Conservation (phyloP, 805 yeast species). For the Spencermartinsiella europaea region DNA sequence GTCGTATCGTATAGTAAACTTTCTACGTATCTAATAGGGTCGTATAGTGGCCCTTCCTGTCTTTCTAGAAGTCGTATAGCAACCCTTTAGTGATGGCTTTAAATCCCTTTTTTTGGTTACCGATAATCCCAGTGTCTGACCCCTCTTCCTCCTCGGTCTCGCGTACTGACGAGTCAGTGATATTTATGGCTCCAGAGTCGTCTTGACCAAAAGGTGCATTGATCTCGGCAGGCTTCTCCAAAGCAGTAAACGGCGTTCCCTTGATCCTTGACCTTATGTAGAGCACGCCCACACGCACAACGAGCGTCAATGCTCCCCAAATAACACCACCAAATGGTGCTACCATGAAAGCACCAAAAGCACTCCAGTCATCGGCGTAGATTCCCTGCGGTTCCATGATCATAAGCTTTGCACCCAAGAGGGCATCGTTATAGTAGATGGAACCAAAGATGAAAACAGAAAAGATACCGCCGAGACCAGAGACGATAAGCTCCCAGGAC, state of each 20-base stretch:
- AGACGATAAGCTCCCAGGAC: slow-evolving; percentile 76
- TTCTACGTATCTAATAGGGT: too few relatives aligned
- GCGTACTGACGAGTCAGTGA: too few relatives aligned
- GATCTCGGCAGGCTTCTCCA: slow-evolving; percentile 26
- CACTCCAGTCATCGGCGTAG: slow-evolving; percentile 82
- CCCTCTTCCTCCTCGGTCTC: background rate
- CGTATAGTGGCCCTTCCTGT: too few relatives aligned
- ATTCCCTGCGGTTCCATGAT: slow-evolving; percentile 56
- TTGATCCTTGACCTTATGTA: slow-evolving; percentile 32
- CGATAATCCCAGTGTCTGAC: background rate
- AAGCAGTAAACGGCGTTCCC: slow-evolving; percentile 36
- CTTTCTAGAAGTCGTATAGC: too few relatives aligned
- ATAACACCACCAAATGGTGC: slow-evolving; percentile 80
- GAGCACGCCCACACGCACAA: slow-evolving; percentile 20
- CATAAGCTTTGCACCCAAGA: slow-evolving; percentile 70
- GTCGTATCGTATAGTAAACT: too few relatives aligned
- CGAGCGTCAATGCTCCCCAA: slow-evolving; percentile 50
- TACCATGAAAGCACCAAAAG: slow-evolving; percentile 89
- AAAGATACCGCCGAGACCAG: slow-evolving; percentile 78
- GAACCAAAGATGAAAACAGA: slow-evolving; percentile 81
- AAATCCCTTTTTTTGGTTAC: background rate
- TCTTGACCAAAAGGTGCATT: slow-evolving; percentile 2
- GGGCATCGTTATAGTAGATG: slow-evolving; percentile 65
- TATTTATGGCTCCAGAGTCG: background rate
- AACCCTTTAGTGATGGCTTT: too few relatives aligned